phyloP scores from a whole-genome alignment of 192 early-diverging fungal genomes.

The Mortierella antarctica region DNA sequence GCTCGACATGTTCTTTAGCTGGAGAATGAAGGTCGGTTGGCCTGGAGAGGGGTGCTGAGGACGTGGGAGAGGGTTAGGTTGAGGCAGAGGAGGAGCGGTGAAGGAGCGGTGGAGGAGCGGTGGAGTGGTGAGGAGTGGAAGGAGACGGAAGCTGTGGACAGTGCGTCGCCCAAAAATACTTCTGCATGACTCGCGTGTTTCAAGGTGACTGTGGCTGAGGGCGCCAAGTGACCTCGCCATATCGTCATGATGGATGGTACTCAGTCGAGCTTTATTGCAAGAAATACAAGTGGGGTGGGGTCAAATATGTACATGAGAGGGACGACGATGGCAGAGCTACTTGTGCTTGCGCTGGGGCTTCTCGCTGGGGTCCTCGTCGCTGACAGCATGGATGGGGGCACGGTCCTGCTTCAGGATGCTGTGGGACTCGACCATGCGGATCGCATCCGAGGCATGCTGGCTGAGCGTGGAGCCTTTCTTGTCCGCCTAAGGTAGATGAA shows the following conservation, averaged over 20 bases:
- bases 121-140: background rate
- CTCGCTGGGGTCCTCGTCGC: slow-evolving; percentile 20
- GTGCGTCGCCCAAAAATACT: no score
- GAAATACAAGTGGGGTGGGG: background rate
- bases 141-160: no score
- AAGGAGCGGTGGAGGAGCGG: background rate
- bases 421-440: slow-evolving; percentile 49
- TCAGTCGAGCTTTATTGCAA: no score
- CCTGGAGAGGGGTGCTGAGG: background rate
- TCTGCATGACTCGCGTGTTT: no score
- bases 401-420: slow-evolving; percentile 42
- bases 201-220: no score
- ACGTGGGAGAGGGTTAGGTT: background rate
- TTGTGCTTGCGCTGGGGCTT: slow-evolving; percentile 2
- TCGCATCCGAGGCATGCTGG: slow-evolving; percentile 37
- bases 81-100: background rate
- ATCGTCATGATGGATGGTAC: no score
- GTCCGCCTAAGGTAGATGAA: background rate
- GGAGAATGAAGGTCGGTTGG: background rate
- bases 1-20: background rate
- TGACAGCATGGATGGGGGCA: slow-evolving; percentile 23
- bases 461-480: slow-evolving; percentile 11
- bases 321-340: background rate
- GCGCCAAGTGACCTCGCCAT: no score
- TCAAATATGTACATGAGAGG: slow-evolving; percentile 1